Evolutionary conservation across 441 rosid genomes (phyloP).

Genomic region (Kokia cookei): DNA sequence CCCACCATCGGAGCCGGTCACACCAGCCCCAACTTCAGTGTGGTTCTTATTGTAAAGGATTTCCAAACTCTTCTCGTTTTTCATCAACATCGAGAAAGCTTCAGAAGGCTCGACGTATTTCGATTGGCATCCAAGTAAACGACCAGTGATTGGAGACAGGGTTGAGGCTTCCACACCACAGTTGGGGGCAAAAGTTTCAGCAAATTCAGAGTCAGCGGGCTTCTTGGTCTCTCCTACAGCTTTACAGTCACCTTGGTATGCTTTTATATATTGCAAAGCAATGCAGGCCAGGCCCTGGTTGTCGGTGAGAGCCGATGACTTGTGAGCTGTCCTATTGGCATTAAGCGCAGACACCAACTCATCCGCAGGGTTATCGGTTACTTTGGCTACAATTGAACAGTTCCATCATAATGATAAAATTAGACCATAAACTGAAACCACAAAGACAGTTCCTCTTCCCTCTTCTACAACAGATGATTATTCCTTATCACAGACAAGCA

Average conservation of each 20-base stretch:
- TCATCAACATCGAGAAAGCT: conserved; percentile 58
- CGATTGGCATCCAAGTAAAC: conserved; percentile 57
- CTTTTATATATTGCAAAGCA: conserved; percentile 73
- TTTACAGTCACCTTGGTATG: conserved; percentile 53
- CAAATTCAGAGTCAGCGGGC: conserved; percentile 51
- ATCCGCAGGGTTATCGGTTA: conserved; percentile 61
- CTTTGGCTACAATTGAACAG: conserved; percentile 31
- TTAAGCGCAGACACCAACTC: conserved; percentile 42
- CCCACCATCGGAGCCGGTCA: conserved; percentile 53
- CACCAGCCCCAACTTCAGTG: conserved; percentile 66
- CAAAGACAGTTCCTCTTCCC: neutral
- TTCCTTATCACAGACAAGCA: neutral
- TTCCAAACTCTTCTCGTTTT: conserved; percentile 44
- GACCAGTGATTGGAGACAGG: conserved; percentile 59
- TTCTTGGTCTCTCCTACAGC: conserved; percentile 70
- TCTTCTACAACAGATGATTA: neutral
- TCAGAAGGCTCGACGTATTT: conserved; percentile 39
- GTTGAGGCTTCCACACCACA: conserved; percentile 48
- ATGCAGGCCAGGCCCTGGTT: conserved; percentile 68
- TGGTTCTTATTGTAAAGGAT: conserved; percentile 54
- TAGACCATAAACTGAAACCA: neutral
- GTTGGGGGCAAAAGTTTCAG: conserved; percentile 54
- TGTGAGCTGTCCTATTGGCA: conserved; percentile 47
- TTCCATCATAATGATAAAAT: neutral
- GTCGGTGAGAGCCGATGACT: conserved; percentile 40